Conservation (phyloP, 2,329 filamentous ascomycete genomes). For the Colletotrichum falcatum region DNA sequence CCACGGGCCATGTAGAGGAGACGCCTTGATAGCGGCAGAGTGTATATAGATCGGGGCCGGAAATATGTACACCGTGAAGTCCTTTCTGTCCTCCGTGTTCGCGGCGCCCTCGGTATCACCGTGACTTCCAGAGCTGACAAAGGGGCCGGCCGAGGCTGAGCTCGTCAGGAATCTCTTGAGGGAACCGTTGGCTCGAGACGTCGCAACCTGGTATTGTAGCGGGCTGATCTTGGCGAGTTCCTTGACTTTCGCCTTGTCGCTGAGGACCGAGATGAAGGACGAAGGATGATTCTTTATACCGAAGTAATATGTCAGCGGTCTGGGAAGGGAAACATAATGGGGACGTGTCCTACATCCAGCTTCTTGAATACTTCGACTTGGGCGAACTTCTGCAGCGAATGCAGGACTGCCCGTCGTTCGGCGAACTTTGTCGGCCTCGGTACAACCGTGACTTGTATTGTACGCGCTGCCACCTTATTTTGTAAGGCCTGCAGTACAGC, state of each 20-base stretch:
- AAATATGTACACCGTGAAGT: constrained; percentile 58
- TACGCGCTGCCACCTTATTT: constrained; percentile 44
- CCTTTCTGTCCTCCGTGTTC: constrained; percentile 44
- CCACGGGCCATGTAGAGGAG: constrained; percentile 57
- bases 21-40: constrained; percentile 50
- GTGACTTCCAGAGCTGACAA: not conserved
- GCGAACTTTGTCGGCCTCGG: constrained; percentile 64
- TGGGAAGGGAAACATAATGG: no score
- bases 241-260: constrained; percentile 53
- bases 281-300: constrained; percentile 57
- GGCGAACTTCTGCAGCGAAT: constrained; percentile 62
- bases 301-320: not conserved
- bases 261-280: constrained; percentile 64
- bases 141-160: constrained; percentile 35
- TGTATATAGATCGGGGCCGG: constrained; percentile 56
- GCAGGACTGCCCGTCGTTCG: constrained; percentile 67
- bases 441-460: constrained; percentile 64
- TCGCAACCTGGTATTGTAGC: constrained; percentile 58
- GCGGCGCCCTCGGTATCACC: not conserved
- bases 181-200: constrained; percentile 43
- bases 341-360: constrained; percentile 50
- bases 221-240: constrained; percentile 60
- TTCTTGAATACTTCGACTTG: constrained; percentile 66
- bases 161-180: constrained; percentile 49
- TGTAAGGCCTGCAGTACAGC: constrained; percentile 30